Evolutionary conservation across 2,329 filamentous ascomycete genomes (phyloP).

Genomic region (Salinomyces thailandicus): DNA sequence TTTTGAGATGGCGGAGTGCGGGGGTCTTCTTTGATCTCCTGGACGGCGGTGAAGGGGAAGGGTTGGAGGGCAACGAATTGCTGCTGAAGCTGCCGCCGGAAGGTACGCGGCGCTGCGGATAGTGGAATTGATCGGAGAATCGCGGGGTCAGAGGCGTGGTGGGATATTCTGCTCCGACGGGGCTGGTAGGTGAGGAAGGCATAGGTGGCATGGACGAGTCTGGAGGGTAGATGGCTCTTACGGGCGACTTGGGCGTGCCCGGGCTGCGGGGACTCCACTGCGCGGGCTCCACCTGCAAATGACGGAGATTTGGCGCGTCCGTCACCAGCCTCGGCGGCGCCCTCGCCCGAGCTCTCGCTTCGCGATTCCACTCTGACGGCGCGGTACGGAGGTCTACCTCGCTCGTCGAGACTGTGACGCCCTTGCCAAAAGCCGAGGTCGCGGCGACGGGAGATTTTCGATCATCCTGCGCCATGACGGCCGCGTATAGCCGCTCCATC

Average conservation of each 20-base stretch:
- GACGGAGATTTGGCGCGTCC: conserved; percentile 15
- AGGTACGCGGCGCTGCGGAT: conserved; percentile 21
- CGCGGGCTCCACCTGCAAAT: conserved; percentile 14
- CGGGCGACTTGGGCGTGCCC: conserved; percentile 27
- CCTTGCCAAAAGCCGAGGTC: too few relatives aligned
- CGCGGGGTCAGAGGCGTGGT: conserved; percentile 11
- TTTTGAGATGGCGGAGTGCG: conserved; percentile 45
- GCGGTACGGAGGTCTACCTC: conserved; percentile 2
- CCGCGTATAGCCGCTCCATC: conserved; percentile 81
- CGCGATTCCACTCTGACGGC: conserved; percentile 1
- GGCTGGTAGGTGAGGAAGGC: conserved; percentile 17
- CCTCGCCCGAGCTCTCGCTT: conserved; percentile 1
- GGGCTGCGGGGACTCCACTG: conserved; percentile 27
- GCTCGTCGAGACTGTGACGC: background rate
- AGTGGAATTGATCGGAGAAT: background rate
- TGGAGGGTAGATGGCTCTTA: conserved; percentile 41
- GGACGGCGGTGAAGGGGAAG: conserved; percentile 1
- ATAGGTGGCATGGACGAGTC: conserved; percentile 15
- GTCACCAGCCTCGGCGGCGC: conserved; percentile 19
- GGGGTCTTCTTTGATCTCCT: too few relatives aligned
- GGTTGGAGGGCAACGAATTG: background rate
- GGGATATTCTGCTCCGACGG: conserved; percentile 18
- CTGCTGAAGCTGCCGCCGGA: conserved; percentile 30
- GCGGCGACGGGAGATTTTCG: conserved; percentile 9
- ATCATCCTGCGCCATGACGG: conserved; percentile 80